Conservation (phyloP, 345 rosid species). For the Eucalyptus curtisii region DNA sequence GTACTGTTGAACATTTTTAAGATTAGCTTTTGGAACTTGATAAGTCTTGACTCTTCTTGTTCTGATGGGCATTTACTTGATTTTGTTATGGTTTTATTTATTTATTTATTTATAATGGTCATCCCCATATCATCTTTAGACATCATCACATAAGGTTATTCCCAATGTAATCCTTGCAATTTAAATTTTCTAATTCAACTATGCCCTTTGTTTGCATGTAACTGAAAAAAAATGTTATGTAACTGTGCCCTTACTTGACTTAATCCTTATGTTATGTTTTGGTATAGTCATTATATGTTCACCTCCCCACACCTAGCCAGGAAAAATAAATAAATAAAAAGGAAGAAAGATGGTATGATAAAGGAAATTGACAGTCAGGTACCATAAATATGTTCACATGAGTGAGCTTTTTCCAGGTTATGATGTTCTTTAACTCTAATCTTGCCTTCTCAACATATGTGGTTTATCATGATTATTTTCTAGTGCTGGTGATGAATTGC, state of each 20-base stretch:
- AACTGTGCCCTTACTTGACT: no score
- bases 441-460: background rate
- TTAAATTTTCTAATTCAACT: background rate
- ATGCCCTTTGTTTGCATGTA: background rate
- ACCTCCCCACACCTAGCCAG: background rate
- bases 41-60: background rate
- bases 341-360: background rate
- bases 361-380: background rate
- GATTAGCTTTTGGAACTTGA: background rate
- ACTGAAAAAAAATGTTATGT: background rate
- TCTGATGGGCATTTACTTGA: background rate
- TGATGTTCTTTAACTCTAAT: background rate
- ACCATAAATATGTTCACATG: background rate
- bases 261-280: no score
- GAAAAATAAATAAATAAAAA: background rate
- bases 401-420: background rate
- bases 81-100: background rate
- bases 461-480: background rate
- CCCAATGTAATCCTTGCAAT: background rate
- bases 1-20: no score
- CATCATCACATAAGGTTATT: background rate
- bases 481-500: background rate
- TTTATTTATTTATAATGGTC: background rate
- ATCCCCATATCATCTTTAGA: background rate
- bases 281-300: background rate